phyloP scores from a whole-genome alignment of 768 basidiomycete genomes.

The Phlebiopsis flavidoalba region DNA sequence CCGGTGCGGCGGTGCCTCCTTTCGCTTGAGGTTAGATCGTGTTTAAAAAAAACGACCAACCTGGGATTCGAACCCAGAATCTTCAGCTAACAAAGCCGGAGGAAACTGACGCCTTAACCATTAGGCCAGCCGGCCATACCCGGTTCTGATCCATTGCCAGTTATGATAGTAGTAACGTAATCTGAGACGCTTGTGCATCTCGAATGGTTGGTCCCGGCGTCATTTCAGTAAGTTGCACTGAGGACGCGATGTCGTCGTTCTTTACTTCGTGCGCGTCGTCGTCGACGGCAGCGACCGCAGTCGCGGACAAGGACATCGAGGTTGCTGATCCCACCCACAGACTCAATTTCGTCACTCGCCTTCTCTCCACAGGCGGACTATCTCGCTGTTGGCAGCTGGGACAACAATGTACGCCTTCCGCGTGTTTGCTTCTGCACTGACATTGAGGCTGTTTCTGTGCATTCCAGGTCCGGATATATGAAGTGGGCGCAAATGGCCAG shows the following conservation, averaged over 20 bases:
- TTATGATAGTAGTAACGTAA: too few relatives aligned
- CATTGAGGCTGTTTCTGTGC: slow-evolving; percentile 17
- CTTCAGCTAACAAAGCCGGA: slow-evolving; percentile 41
- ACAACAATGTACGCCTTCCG: slow-evolving; percentile 48
- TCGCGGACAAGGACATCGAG: slow-evolving; percentile 61
- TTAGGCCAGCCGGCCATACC: slow-evolving; percentile 51
- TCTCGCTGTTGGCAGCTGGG: slow-evolving; percentile 92
- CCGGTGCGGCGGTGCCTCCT: too few relatives aligned
- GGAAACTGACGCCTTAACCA: slow-evolving; percentile 63
- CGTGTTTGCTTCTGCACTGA: background rate
- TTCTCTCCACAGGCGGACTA: slow-evolving; percentile 87
- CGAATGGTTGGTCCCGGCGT: too few relatives aligned
- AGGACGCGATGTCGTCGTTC: background rate
- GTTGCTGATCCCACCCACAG: slow-evolving; percentile 75
- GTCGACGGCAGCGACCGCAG: background rate
- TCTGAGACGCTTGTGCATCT: too few relatives aligned
- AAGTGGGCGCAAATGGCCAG: slow-evolving; percentile 74
- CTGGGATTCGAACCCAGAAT: slow-evolving; percentile 61
- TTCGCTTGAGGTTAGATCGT: too few relatives aligned
- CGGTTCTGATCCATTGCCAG: too few relatives aligned
- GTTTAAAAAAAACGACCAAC: slow-evolving; percentile 53
- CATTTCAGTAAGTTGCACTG: too few relatives aligned
- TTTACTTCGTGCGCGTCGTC: background rate
- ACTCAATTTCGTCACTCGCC: slow-evolving; percentile 80
- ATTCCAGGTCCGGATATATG: slow-evolving; percentile 82